Evolutionary conservation across 2,329 filamentous ascomycete species (phyloP), one percentile per base, ranked within the genome.

Genomic region (Pezicula radicicola): DNA sequence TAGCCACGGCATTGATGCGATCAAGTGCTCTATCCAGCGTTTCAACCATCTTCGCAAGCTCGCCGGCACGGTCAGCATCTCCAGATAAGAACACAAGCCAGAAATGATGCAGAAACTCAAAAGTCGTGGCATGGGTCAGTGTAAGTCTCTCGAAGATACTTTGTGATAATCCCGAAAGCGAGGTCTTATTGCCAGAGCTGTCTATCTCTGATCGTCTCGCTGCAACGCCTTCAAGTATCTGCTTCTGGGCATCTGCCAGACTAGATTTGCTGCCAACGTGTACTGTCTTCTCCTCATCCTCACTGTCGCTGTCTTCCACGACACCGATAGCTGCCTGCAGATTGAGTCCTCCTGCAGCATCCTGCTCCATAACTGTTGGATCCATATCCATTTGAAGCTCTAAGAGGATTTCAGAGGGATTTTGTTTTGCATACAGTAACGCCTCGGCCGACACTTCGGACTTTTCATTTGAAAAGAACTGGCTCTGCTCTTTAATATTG

Each of bases 61-160:
- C 93, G 40, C 79, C 78, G 0, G 90, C 89, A 33, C 90, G 85
- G 54, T 90, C 86, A 1, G 89, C 74, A 65, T 97, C 90, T 13
- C 92, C 93, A 0, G 92, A 97, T 25, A 96, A 78, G 65, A 96
- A 99, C 0, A 92, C 85, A 33, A 83, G 81, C 93, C 93, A 99
- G 74, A 99, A 99, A 68, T 97, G 95, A 62, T 93, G 89, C n/a
- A 99, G 75, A 64, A 97, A 99, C 66, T 99, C 94, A 36, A 89
- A 87, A 0, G 91, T 95, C 0, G 94, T 99, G 49, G 92, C 92
- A 67, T 97, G 91, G 0, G 93, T 96, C 50, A 88, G 77, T 12
- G 75, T 77, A n/a, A 89, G 65, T 16, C 79, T 79, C 58, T 88
- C 84, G 58, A 83, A 84, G 2, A 84, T 72, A 3, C 68, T 61